A percentile compares a stretch with the other conserved stretches of the same genome.
Evolutionary conservation across 2,329 filamentous ascomycete species (phyloP).

Genomic region (Ceratocystis papillata): DNA sequence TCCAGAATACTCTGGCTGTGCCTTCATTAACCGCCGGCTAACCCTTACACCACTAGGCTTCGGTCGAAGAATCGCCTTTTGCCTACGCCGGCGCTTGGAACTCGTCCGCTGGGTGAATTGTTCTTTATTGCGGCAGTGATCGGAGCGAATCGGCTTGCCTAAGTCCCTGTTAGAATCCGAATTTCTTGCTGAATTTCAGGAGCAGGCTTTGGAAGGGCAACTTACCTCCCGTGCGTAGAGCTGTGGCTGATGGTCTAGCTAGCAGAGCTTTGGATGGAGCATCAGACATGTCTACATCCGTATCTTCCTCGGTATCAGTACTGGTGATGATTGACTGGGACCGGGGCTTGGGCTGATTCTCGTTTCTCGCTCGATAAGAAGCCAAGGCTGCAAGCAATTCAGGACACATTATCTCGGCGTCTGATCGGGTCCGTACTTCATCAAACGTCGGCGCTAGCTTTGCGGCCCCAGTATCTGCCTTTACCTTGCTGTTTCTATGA

Average conservation of each 20-base stretch:
- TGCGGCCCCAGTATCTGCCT: not conserved
- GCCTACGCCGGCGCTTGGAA: not conserved
- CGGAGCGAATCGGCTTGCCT: not conserved
- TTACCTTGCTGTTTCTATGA: not conserved
- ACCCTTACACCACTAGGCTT: not conserved
- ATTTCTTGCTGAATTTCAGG: not conserved
- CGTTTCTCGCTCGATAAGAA: not conserved
- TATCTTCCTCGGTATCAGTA: not conserved
- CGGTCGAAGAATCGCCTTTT: not conserved
- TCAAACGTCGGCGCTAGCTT: not conserved
- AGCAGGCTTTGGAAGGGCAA: not conserved
- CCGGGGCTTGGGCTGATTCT: not conserved
- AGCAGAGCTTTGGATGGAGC: not conserved
- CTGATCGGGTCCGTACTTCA: not conserved
- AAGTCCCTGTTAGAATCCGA: slow-evolving; percentile 7
- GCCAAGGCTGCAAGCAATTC: slow-evolving; percentile 1
- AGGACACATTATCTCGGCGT: not conserved
- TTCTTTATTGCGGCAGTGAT: not conserved
- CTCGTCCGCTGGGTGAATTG: not conserved
- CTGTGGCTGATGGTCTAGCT: not conserved
- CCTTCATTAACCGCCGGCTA: slow-evolving; percentile 10
- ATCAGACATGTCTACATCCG: not conserved
- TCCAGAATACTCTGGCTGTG: slow-evolving; percentile 1
- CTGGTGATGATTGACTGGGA: slow-evolving; percentile 1
- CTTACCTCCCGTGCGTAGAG: not conserved